These are phyloP conservation scores for Erucastrum elatum DNA, from an alignment of 345 rosid species.

Conservation along the genomic window DNA sequence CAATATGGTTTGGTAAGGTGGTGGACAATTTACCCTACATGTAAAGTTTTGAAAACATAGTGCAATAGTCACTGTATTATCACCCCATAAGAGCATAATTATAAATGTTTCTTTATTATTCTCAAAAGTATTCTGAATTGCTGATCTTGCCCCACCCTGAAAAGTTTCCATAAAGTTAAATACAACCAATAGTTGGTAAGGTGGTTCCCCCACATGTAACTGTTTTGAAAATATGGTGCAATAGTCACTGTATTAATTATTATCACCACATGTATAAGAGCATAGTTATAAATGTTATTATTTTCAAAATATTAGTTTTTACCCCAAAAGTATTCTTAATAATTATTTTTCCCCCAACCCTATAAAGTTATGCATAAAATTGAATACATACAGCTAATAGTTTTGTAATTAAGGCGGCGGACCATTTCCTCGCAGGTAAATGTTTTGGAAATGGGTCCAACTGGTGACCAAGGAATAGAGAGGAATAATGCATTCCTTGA, in stretches of 20 bases:
- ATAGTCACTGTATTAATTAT: not conserved
- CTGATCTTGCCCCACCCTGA: not conserved
- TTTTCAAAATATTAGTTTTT: not conserved
- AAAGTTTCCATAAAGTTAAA: not conserved
- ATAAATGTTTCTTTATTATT: not conserved
- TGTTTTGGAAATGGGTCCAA: not conserved
- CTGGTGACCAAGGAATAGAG: too few relatives aligned
- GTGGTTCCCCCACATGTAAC: not conserved
- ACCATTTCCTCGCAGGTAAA: not conserved
- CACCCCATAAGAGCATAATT: not conserved
- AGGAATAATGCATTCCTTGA: too few relatives aligned
- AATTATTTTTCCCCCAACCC: not conserved
- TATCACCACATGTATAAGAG: not conserved
- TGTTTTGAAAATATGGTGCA: not conserved
- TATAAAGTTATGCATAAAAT: not conserved
- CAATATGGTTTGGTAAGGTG: not conserved
- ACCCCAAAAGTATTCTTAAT: not conserved
- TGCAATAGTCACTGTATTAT: not conserved
- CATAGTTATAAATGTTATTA: too few relatives aligned
- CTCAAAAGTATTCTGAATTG: not conserved
- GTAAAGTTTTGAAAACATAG: not conserved
- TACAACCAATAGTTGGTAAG: not conserved
- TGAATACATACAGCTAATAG: not conserved
- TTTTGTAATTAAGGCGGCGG: not conserved
- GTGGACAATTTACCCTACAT: conserved; percentile 12